Conservation (phyloP, 2,329 filamentous ascomycete genomes). For the Chaetothyriales sp. region DNA sequence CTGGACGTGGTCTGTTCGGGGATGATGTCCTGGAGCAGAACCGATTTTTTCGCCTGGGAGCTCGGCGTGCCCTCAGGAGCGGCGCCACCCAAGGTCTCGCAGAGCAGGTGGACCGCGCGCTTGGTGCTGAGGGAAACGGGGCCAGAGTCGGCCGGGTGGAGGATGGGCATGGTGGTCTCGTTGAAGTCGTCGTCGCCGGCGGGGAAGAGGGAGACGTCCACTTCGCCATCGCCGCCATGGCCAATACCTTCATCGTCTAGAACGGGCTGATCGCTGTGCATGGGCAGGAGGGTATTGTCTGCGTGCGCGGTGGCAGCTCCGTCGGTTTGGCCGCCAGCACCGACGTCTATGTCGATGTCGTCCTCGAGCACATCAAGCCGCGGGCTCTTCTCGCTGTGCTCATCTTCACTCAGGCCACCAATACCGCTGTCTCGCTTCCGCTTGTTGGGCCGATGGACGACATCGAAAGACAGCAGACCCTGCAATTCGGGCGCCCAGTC, state of each 20-base stretch:
- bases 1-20: constrained; percentile 69
- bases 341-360: constrained; percentile 42
- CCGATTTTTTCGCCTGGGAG: constrained; percentile 60
- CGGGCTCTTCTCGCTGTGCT: constrained; percentile 52
- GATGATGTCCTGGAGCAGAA: constrained; percentile 82
- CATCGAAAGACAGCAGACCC: constrained; percentile 78
- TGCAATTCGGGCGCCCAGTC: constrained; percentile 87
- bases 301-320: constrained; percentile 50
- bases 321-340: constrained; percentile 30
- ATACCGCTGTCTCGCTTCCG: constrained; percentile 84
- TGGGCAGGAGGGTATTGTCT: constrained; percentile 23
- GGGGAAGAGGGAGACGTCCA: constrained; percentile 32
- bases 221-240: constrained; percentile 24
- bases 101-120: constrained; percentile 86
- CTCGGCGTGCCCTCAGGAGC: constrained; percentile 50
- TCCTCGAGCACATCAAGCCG: constrained; percentile 50
- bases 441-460: constrained; percentile 71
- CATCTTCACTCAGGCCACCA: constrained; percentile 53
- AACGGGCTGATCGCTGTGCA: constrained; percentile 30
- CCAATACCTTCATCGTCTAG: constrained; percentile 33
- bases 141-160: constrained; percentile 71
- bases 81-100: constrained; percentile 67
- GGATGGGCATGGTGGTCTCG: constrained; percentile 59
- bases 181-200: constrained; percentile 52
- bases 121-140: constrained; percentile 84